A percentile compares a stretch with the other conserved stretches of the same genome.
These are phyloP conservation scores for Serendipita sp. DNA, from an alignment of 768 basidiomycete genomes.

Conservation along the genomic window DNA sequence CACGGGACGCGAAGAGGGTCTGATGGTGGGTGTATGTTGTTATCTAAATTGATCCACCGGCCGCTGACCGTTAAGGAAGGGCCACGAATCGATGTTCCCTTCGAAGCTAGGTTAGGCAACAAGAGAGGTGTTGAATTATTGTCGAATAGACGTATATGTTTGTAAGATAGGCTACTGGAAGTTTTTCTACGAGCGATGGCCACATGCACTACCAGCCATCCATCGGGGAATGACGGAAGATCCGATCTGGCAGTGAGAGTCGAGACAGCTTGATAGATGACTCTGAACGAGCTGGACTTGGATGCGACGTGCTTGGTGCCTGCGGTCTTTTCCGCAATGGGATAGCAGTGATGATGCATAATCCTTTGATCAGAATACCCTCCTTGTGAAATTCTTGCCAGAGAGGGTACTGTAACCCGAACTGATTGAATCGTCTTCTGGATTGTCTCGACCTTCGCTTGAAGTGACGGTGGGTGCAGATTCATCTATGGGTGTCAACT, in stretches of 20 bases:
- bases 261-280: conserved; percentile 91
- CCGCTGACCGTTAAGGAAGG: conserved; percentile 95
- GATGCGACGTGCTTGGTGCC: conserved; percentile 95
- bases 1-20: conserved; percentile 87
- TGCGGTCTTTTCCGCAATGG: conserved; percentile 94
- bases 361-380: conserved; percentile 93
- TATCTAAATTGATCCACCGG: conserved; percentile 60
- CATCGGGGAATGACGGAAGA: conserved; percentile 98
- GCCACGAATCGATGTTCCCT: conserved; percentile 88
- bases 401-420: conserved; percentile 89
- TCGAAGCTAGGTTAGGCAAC: conserved; percentile 95
- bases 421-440: conserved; percentile 72
- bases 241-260: conserved; percentile 88
- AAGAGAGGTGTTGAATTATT: conserved; percentile 74
- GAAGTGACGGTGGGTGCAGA: conserved; percentile 33
- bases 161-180: conserved; percentile 91
- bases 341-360: conserved; percentile 96
- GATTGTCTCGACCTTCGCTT: conserved; percentile 84
- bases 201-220: conserved; percentile 98
- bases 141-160: conserved; percentile 82
- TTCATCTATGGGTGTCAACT: conserved; percentile 23
- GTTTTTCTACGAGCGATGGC: conserved; percentile 96
- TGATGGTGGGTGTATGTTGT: conserved; percentile 97
- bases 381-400: conserved; percentile 98
- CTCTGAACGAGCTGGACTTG: conserved; percentile 97